Evolutionary conservation across 805 yeast species (phyloP), one percentile per base, ranked within the genome.

Genomic region (Komagataella pastoris): DNA sequence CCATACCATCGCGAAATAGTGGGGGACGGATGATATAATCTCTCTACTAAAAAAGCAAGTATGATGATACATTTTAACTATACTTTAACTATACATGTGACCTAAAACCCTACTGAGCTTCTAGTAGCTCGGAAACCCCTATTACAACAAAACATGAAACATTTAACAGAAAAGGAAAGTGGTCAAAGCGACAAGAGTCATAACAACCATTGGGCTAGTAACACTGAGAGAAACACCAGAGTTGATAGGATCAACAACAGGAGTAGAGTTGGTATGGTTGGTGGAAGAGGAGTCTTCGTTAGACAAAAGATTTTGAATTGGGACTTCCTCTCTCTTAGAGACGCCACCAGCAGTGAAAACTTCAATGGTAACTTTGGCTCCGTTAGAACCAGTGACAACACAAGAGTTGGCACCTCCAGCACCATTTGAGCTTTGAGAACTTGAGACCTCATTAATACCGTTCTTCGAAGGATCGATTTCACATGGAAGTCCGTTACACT

Each of bases 401-500:
- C 96, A 88, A 77, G 77, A 88, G n/a, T 76, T 73, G 46, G 84
- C 95, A 57, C 82, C 87, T 49, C 60, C 63, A 44, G 63, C 59
- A 6, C 62, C 65, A n/a, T 59, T 59, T 4, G 49, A 24, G 47
- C 24, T n/a, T 50, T 82, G 83, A 51, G 81, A 79, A 54, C 81
- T 80, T 48, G 65, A 60, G 44, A 72, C 64, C 50, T 72, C 72
- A 69, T 87, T 85, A 57, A 81, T 73, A 44, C 79, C 84, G 53
- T 70, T 65, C 50, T 69, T 70, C 44, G 78, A 70, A 49, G 96
- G 96, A 61, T 88, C 85, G 61, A 88, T 87, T 57, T 79, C 84
- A 68, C 96, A 88, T n/a, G 82, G 74, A 51, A 78, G 69, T n/a
- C 95, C 95, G 55, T 70, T 71, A 67, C 96, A 88, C 58, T 79